These are phyloP conservation scores for Eucalyptus globulus DNA, from an alignment of 345 rosid genomes.

Conservation along the genomic window DNA sequence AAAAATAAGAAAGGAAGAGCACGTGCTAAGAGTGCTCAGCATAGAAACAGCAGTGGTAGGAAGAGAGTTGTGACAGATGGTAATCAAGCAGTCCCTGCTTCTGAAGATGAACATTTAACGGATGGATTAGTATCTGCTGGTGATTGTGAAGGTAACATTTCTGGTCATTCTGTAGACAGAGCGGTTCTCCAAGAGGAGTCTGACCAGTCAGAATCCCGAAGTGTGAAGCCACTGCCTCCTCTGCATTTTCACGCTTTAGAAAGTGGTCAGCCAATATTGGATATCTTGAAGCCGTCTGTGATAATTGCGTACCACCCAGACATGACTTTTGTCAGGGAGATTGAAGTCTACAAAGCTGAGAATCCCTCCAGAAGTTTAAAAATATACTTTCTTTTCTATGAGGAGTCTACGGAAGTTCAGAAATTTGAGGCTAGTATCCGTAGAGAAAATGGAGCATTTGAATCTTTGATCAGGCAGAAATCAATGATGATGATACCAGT, in stretches of 20 bases:
- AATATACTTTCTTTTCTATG: constrained; percentile 90
- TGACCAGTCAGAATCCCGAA: neutral
- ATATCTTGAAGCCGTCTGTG: constrained; percentile 63
- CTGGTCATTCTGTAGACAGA: neutral
- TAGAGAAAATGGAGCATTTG: constrained; percentile 91
- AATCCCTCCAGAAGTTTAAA: constrained; percentile 66
- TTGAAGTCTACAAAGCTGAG: constrained; percentile 91
- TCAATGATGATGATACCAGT: constrained; percentile 95
- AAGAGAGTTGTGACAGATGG: constrained; percentile 3
- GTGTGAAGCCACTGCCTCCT: constrained; percentile 47
- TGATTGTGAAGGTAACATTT: constrained; percentile 1
- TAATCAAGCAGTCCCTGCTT: constrained; percentile 15
- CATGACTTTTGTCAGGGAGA: constrained; percentile 75
- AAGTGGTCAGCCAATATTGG: constrained; percentile 75
- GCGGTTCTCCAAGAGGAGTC: constrained; percentile 2
- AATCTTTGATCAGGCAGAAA: constrained; percentile 91
- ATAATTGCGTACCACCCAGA: constrained; percentile 92
- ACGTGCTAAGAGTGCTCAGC: constrained; percentile 2
- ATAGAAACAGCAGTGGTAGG: constrained; percentile 6
- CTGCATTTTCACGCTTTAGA: constrained; percentile 75
- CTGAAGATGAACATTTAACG: constrained; percentile 19
- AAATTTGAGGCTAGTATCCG: constrained; percentile 95
- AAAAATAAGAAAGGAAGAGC: constrained; percentile 19
- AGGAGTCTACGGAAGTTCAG: constrained; percentile 83
- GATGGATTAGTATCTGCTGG: constrained; percentile 12